Conservation (phyloP, 768 basidiomycete species). For the Mycena olivaceomarginata region DNA sequence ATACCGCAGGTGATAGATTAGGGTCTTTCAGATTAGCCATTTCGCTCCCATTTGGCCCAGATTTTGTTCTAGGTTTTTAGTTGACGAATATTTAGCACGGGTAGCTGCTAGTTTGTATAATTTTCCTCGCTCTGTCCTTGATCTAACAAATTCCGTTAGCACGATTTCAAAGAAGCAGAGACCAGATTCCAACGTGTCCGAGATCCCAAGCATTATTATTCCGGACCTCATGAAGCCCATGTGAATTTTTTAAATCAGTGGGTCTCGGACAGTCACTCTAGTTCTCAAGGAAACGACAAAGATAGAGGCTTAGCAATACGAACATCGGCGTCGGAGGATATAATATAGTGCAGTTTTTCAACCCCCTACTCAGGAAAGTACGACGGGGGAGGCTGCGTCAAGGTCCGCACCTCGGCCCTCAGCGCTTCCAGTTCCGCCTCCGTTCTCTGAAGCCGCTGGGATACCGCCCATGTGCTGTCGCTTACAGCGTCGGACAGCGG, state of each 20-base stretch:
- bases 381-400: slow-evolving; percentile 30
- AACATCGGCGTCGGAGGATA: not conserved
- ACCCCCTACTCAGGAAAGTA: slow-evolving; percentile 22
- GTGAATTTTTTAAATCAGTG: not conserved
- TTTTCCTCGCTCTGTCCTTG: not conserved
- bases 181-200: not conserved
- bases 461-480: slow-evolving; percentile 21
- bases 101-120: not conserved
- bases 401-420: slow-evolving; percentile 28
- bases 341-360: not conserved
- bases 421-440: slow-evolving; percentile 28
- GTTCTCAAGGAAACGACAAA: not conserved
- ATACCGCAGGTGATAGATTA: too few species aligned
- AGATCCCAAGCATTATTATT: not conserved
- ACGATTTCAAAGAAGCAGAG: not conserved
- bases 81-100: too few species aligned
- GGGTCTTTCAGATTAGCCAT: too few species aligned
- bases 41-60: too few species aligned
- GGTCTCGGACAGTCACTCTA: not conserved
- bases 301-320: not conserved
- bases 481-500: slow-evolving; percentile 22
- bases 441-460: slow-evolving; percentile 22
- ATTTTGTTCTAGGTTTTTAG: too few species aligned
- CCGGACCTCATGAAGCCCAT: not conserved
- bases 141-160: not conserved